A percentile compares a stretch with the other conserved stretches of the same genome.
phyloP scores from a whole-genome alignment of 2,329 filamentous ascomycete species.

The Colletotrichum plurivorum region DNA sequence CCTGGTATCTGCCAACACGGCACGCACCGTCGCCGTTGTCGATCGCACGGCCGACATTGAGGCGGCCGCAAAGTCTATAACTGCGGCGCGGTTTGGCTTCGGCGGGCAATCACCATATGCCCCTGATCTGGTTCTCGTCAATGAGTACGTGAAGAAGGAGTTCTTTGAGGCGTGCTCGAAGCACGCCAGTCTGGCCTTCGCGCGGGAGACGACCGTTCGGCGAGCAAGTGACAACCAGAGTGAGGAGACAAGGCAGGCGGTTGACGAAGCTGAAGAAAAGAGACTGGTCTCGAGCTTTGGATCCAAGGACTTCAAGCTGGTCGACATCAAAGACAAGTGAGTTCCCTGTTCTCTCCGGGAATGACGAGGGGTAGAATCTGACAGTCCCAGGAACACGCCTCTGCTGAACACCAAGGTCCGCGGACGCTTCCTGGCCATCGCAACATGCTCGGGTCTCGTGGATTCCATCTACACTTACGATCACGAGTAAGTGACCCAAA shows the following conservation, averaged over 20 bases:
- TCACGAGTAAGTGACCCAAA: constrained; percentile 17
- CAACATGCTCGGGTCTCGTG: constrained; percentile 35
- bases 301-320: constrained; percentile 35
- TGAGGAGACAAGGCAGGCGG: constrained; percentile 41
- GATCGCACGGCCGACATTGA: constrained; percentile 71
- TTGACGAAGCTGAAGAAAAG: constrained; percentile 46
- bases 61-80: constrained; percentile 66
- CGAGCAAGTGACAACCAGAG: constrained; percentile 41
- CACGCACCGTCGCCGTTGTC: constrained; percentile 67
- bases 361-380: constrained; percentile 32
- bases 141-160: constrained; percentile 70
- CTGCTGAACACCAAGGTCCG: constrained; percentile 37
- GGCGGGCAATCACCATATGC: constrained; percentile 71
- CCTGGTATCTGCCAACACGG: constrained; percentile 39
- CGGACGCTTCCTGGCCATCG: constrained; percentile 47
- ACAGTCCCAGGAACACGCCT: constrained; percentile 5
- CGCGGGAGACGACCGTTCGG: constrained; percentile 42
- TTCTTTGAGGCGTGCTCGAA: constrained; percentile 59
- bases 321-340: constrained; percentile 36
- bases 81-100: constrained; percentile 67
- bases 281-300: constrained; percentile 40
- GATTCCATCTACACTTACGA: constrained; percentile 21
- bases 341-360: constrained; percentile 43
- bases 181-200: constrained; percentile 50
- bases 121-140: constrained; percentile 75